phyloP scores from a whole-genome alignment of 2,329 filamentous ascomycete species.

The Juglanconis sp. region DNA sequence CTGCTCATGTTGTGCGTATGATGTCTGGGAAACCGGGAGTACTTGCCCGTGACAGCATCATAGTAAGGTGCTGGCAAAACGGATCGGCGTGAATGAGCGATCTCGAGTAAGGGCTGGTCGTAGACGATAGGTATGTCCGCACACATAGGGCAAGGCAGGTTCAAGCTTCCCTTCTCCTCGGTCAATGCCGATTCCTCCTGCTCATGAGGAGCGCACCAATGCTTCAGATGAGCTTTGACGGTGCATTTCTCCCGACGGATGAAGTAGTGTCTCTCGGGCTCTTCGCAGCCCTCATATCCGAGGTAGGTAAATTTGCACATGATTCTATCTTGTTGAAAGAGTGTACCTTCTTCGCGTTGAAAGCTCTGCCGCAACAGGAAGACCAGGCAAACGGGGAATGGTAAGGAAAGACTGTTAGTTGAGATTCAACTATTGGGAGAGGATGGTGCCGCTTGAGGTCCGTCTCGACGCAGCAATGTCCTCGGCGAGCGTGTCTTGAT shows the following conservation, averaged over 20 bases:
- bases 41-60: slow-evolving; percentile 14
- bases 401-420: not conserved
- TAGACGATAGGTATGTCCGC: slow-evolving; percentile 15
- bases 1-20: not conserved
- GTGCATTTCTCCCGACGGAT: slow-evolving; percentile 18
- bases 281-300: slow-evolving; percentile 17
- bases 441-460: slow-evolving; percentile 3
- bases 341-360: not conserved
- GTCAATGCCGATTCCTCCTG: slow-evolving; percentile 13
- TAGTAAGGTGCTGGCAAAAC: slow-evolving; percentile 18
- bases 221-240: slow-evolving; percentile 17
- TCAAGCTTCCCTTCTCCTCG: slow-evolving; percentile 4
- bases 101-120: slow-evolving; percentile 19
- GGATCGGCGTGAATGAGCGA: slow-evolving; percentile 17
- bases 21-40: slow-evolving; percentile 12
- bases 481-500: slow-evolving; percentile 1
- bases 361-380: not conserved
- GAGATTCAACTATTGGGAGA: not conserved
- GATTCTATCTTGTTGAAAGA: not conserved
- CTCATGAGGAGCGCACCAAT: slow-evolving; percentile 17
- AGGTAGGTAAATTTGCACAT: slow-evolving; percentile 21
- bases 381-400: not conserved
- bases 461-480: slow-evolving; percentile 10
- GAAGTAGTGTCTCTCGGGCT: slow-evolving; percentile 19
- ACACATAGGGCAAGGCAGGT: slow-evolving; percentile 16